Conservation (phyloP, 106 monocot species). For the Platanthera guangdongensis region DNA sequence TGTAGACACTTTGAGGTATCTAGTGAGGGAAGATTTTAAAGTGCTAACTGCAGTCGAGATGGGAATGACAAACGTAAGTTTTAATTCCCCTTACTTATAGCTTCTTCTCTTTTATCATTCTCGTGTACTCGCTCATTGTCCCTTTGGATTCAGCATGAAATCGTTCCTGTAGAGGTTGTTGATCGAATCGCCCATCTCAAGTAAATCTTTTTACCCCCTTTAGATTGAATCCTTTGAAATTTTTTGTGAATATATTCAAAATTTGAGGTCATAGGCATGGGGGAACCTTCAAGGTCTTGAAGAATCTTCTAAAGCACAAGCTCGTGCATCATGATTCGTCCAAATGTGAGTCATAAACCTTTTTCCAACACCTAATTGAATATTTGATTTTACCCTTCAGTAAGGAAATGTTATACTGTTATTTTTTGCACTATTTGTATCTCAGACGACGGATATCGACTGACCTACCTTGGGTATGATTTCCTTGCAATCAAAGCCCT, state of each 20-base stretch:
- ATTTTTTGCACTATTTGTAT: background rate
- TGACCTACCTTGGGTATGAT: slow-evolving; percentile 98
- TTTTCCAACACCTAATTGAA: background rate
- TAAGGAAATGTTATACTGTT: background rate
- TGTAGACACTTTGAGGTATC: slow-evolving; percentile 75
- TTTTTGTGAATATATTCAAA: background rate
- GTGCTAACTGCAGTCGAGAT: slow-evolving; percentile 95
- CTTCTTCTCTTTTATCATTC: background rate
- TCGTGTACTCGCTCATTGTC: too few relatives aligned
- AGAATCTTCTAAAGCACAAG: slow-evolving; percentile 89
- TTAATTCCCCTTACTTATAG: background rate
- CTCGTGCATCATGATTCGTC: slow-evolving; percentile 88
- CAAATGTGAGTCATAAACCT: slow-evolving; percentile 45
- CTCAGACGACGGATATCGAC: slow-evolving; percentile 91
- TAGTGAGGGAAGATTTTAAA: slow-evolving; percentile 87
- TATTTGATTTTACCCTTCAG: background rate
- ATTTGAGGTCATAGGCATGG: slow-evolving; percentile 55
- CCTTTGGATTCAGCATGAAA: slow-evolving; percentile 57
- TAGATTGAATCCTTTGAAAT: background rate
- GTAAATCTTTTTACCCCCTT: slow-evolving; percentile 24
- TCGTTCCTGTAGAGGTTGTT: slow-evolving; percentile 83
- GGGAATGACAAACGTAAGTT: slow-evolving; percentile 90
- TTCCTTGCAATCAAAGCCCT: slow-evolving; percentile 97
- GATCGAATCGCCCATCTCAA: slow-evolving; percentile 82
- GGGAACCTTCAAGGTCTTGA: slow-evolving; percentile 89